Evolutionary conservation across 2,329 filamentous ascomycete genomes (phyloP), one percentile per base, ranked within the genome.

Genomic region (Phoma sp.): DNA sequence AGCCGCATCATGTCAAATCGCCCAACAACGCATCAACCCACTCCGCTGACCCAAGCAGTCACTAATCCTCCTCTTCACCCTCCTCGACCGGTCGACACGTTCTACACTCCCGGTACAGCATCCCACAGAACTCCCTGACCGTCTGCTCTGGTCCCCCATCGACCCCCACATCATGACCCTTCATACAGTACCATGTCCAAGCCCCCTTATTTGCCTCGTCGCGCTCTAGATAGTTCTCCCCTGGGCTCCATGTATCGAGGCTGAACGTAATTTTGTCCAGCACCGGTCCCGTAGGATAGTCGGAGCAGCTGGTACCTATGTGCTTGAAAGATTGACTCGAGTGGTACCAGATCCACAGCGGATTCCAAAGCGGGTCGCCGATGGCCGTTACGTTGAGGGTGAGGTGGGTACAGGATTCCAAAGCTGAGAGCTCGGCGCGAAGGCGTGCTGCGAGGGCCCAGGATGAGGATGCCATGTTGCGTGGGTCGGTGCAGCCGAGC

Each of bases 301-400:
- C 58, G 1, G 49, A 41, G 9, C 48, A 9, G 0, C 49, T 49
- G 0, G 63, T 65, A 27, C 70, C 72, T 55, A 74, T 69, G 8
- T 59, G 48, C 55, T 72, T 73, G 57, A 76, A 74, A 0, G 64
- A 63, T 43, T 73, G 69, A 2, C 63, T 62, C 1, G 72, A 66
- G 25, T 75, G 71, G 52, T 69, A 75, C 74, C 74, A 76, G 25
- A 75, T 69, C 72, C 72, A 75, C 1, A 76, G 62, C 8, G 74
- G 74, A 37, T 76, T 76, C 74, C 74, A 76, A 10, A 76, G 63
- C 6, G 72, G 72, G 43, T 76, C 71, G 2, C 71, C 70, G 17
- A 75, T 65, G 22, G 74, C 74, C 51, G 70, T 73, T 33, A 73
- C 69, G 31, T 71, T 52, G 53, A 73, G 60, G 17, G 69, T 65